Evolutionary conservation across 148 eudicot genomes (phyloP), one percentile per base, ranked within the genome.

Genomic region (Vaccinium corymbosum): DNA sequence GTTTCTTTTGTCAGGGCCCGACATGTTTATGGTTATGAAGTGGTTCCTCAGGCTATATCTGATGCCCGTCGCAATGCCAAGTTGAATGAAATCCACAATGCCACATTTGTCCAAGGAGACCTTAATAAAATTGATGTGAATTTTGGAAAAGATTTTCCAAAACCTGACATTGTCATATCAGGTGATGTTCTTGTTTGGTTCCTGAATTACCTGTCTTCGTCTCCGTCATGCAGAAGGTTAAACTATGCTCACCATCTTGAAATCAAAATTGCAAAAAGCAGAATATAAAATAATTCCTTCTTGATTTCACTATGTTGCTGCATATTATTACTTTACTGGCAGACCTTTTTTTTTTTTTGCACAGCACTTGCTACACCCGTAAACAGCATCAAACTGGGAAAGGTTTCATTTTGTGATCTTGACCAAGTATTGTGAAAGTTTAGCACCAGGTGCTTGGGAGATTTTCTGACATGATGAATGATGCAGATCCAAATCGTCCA

Each of bases 401-500:
- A 46, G 68, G 11, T 55, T 76, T 83, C 19, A 15, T 46, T 61
- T 9, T 51, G 1, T n/a, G 59, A 76, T 76, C 32, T 64, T 50
- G 76, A 46, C 75, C 42, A 35, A 68, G 49, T 17, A 62, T 3
- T 42, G 72, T 46, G 42, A 72, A 52, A 7, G 3, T 55, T 6
- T 82, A 55, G 76, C 17, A 72, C 7, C 27, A 20, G 29, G 49
- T 78, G 38, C 52, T 10, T 74, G 12, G 20, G 17, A 2, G 38
- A 32, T 75, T 82, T 74, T 64, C 57, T 81, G 42, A 85, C 76
- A 11, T 56, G 78, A 52, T 48, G 48, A 20, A 76, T 86, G 17
- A 74, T 86, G 87, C 93, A 97, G 99, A 97, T 91, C 99, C 99
- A 77, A 97, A 95, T 83, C 98, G 99, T 38, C 99, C 99, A 2